These are phyloP conservation scores for Hsuehochloa calcarea DNA, from an alignment of 176 grass and related monocot genomes.

Conservation along the genomic window DNA sequence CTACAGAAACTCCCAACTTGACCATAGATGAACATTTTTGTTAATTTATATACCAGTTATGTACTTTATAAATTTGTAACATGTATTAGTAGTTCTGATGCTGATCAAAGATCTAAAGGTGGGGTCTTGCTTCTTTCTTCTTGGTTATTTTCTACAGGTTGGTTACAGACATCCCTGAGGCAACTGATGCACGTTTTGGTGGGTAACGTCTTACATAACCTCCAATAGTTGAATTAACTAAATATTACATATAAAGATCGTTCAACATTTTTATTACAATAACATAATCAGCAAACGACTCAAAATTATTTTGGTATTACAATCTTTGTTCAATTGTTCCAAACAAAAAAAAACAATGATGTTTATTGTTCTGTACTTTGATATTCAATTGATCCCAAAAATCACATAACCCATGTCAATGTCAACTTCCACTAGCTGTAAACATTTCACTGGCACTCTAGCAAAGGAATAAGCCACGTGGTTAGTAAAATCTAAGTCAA, in stretches of 20 bases:
- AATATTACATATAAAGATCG: slow-evolving; percentile 11
- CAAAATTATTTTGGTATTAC: background rate
- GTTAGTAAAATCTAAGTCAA: slow-evolving; percentile 6
- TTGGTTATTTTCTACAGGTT: slow-evolving; percentile 57
- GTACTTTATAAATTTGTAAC: background rate
- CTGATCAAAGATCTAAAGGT: slow-evolving; percentile 38
- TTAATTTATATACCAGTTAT: background rate
- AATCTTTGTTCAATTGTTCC: background rate
- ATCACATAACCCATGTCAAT: background rate
- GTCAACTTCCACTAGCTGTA: background rate
- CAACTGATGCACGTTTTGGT: slow-evolving; percentile 68
- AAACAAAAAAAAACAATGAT: background rate
- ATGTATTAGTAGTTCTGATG: slow-evolving; percentile 11
- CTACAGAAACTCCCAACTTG: background rate
- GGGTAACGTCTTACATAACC: slow-evolving; percentile 51
- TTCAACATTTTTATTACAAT: background rate
- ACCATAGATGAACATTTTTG: slow-evolving; percentile 7
- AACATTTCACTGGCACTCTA: background rate
- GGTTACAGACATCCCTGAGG: slow-evolving; percentile 87
- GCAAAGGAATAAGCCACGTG: background rate
- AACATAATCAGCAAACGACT: background rate
- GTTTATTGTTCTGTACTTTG: background rate
- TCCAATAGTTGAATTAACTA: slow-evolving; percentile 24
- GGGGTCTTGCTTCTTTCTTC: slow-evolving; percentile 11
- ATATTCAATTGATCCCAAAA: background rate